A percentile compares a stretch with the other conserved stretches of the same genome.
Evolutionary conservation across 2,329 filamentous ascomycete genomes (phyloP).

Genomic region (Penicillium sp.): DNA sequence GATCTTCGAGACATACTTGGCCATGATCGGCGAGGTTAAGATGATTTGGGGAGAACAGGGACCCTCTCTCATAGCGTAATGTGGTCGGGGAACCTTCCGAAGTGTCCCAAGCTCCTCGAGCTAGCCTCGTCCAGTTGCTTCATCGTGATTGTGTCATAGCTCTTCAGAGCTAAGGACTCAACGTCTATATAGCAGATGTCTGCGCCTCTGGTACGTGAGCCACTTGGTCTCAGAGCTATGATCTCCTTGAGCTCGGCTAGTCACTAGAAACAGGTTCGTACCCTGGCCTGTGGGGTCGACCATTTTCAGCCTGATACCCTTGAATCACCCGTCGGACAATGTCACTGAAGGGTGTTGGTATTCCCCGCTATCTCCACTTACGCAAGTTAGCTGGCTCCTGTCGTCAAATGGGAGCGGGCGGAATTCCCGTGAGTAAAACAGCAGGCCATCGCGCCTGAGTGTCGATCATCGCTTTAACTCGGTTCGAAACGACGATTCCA

Average conservation of each 20-base stretch:
- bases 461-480: neutral
- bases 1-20: constrained; percentile 9
- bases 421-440: neutral
- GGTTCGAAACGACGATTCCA: neutral
- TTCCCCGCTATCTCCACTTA: neutral
- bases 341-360: neutral
- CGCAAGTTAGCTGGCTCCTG: neutral
- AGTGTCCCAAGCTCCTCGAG: neutral
- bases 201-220: neutral
- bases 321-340: neutral
- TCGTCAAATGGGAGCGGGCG: neutral
- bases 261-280: neutral
- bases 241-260: neutral
- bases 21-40: constrained; percentile 8
- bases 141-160: neutral
- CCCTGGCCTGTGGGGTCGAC: neutral
- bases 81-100: neutral
- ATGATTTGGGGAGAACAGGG: constrained; percentile 6
- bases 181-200: neutral
- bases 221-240: neutral
- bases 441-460: neutral
- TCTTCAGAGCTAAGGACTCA: neutral
- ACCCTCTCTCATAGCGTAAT: constrained; percentile 1
- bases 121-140: neutral
- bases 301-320: neutral